Base-by-base conservation (phyloP, 768 basidiomycete genomes). In the Kwoniella sp. region DNA sequence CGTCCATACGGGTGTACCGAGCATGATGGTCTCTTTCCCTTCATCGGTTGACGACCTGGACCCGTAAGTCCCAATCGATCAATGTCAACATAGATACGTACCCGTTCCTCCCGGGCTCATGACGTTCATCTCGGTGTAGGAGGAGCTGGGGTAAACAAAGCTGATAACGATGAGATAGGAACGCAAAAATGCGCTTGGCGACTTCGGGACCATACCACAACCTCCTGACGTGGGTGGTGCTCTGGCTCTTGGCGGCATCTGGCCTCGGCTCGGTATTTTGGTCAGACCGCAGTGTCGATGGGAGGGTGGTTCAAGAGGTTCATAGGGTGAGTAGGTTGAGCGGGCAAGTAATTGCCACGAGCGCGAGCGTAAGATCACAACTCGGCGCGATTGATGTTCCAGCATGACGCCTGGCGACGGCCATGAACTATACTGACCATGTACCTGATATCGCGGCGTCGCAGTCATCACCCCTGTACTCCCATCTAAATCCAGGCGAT, bases 121-220 rank as follows among this genome's bases (percentile, higher is more conserved):
- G 28, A 17, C 29, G 11, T n/a, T 22, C 47, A n/a, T 15, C 7
- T 58, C 38, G 20, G 11, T 41, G 38, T 9, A 22, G 4, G 29
- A 15, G n/a, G 5, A n/a, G n/a, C n/a, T n/a, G n/a, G n/a, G n/a
- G n/a, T n/a, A n/a, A n/a, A n/a, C n/a, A n/a, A n/a, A n/a, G n/a
- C n/a, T n/a, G n/a, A n/a, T n/a, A n/a, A n/a, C n/a, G n/a, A 58
- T 65, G n/a, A 51, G 53, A 7, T 57, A 77, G 75, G 2, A 67
- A 63, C 26, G 67, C 70, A 1, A 72, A 68, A 47, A 67, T 87
- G n/a, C 85, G 88, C 17, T 83, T 93, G 54, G 83, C 87, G 31
- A 84, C 89, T 8, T 87, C 89, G 1, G 92, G 92, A 1, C 87
- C 90, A 20, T 89, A 87, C 68, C 90, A 93, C 79, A 94, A 93